phyloP scores from a whole-genome alignment of 148 eudicot species.

The Beta vulgaris region DNA sequence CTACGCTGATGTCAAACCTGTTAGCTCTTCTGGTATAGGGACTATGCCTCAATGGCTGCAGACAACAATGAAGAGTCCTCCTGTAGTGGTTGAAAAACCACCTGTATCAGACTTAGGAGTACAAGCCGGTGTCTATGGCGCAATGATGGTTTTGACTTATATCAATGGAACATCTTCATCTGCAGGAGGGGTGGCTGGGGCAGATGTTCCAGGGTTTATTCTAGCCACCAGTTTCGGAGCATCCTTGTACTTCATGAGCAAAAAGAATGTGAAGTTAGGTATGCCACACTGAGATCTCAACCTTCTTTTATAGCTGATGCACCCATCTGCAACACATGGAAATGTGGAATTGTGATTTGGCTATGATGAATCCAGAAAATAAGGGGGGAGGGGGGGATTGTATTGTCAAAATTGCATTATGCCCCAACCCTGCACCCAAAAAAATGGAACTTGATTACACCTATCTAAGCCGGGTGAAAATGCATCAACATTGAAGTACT shows the following conservation, averaged over 20 bases:
- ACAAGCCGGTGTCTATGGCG: slow-evolving; percentile 97
- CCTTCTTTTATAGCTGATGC: neutral
- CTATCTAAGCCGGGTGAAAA: neutral
- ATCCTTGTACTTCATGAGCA: slow-evolving; percentile 90
- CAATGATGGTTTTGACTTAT: slow-evolving; percentile 75
- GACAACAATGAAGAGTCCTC: slow-evolving; percentile 50
- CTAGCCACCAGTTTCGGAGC: slow-evolving; percentile 94
- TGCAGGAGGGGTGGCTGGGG: slow-evolving; percentile 53
- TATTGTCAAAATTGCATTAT: too few relatives aligned
- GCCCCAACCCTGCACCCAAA: too few relatives aligned
- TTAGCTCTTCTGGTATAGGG: slow-evolving; percentile 46
- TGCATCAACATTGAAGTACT: slow-evolving; percentile 1
- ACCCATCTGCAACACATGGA: neutral
- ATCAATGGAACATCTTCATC: slow-evolving; percentile 70
- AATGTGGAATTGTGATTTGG: neutral
- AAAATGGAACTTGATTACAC: too few relatives aligned
- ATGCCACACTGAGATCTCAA: slow-evolving; percentile 24
- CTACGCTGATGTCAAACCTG: slow-evolving; percentile 92
- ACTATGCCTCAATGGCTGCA: slow-evolving; percentile 88
- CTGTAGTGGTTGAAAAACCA: slow-evolving; percentile 64
- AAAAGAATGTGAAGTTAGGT: slow-evolving; percentile 85
- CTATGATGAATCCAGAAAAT: neutral
- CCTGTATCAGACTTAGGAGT: slow-evolving; percentile 62
- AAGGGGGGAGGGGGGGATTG: too few relatives aligned
- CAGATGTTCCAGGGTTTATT: slow-evolving; percentile 92